Conservation (phyloP, 495 filamentous ascomycete genomes). For the Xylaria palmicola region DNA sequence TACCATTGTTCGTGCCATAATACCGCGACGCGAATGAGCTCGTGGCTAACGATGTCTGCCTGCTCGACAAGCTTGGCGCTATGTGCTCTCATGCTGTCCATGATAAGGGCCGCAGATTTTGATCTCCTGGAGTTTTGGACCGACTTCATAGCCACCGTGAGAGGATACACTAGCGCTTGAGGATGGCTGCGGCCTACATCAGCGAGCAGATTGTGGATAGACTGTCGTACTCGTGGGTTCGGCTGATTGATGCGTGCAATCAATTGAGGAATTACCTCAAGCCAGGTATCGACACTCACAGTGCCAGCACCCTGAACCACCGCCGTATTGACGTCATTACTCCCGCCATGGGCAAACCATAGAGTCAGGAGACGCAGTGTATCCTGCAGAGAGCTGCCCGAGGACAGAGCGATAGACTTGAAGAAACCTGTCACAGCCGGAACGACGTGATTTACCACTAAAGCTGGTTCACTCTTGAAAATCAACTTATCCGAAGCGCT, state of each 20-base stretch:
- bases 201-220: conserved; percentile 85
- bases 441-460: conserved; percentile 84
- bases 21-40: conserved; percentile 94
- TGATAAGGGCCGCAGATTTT: conserved; percentile 82
- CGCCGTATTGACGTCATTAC: conserved; percentile 78
- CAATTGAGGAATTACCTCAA: conserved; percentile 95
- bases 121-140: conserved; percentile 69
- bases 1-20: conserved; percentile 99
- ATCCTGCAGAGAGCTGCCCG: conserved; percentile 90
- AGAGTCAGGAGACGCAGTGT: conserved; percentile 88
- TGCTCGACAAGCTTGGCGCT: conserved; percentile 93
- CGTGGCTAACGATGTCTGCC: conserved; percentile 88
- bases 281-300: conserved; percentile 96
- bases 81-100: conserved; percentile 97
- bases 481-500: conserved; percentile 60
- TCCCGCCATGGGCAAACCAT: conserved; percentile 93
- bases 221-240: conserved; percentile 76
- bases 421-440: conserved; percentile 95
- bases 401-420: conserved; percentile 87
- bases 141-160: conserved; percentile 98
- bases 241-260: conserved; percentile 97
- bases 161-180: conserved; percentile 97
- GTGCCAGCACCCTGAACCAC: conserved; percentile 86
- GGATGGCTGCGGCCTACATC: conserved; percentile 94
- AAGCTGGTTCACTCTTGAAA: conserved; percentile 51